A percentile compares a stretch with the other conserved stretches of the same genome.
Evolutionary conservation across 306 rosid species (phyloP).

Genomic region (Prunus mira): DNA sequence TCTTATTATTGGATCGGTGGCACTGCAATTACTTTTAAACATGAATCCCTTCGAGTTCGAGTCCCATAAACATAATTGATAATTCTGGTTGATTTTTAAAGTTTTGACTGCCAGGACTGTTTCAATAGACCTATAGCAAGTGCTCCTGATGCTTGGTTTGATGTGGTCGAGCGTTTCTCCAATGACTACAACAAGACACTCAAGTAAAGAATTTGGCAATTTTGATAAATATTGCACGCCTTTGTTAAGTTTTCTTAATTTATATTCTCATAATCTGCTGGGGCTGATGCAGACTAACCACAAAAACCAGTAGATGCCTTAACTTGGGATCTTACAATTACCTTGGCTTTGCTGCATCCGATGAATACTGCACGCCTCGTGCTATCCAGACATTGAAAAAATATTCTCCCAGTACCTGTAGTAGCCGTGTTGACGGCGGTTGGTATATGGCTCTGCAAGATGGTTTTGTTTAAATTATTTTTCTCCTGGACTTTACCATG

Average conservation of each 20-base stretch:
- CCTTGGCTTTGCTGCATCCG: constrained; percentile 92
- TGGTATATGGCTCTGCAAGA: neutral
- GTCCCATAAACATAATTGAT: neutral
- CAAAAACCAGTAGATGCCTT: constrained; percentile 61
- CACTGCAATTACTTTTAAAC: neutral
- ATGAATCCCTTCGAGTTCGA: neutral
- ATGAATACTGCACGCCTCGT: constrained; percentile 91
- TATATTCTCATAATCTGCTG: neutral
- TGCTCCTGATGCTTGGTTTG: constrained; percentile 98
- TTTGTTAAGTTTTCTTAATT: neutral
- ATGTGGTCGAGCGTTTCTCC: constrained; percentile 91
- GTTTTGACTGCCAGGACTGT: constrained; percentile 58
- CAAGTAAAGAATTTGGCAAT: constrained; percentile 32
- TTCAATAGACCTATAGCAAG: constrained; percentile 91
- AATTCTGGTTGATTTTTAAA: neutral
- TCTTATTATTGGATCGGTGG: neutral
- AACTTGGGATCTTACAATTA: constrained; percentile 94
- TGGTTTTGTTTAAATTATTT: neutral
- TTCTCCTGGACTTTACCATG: neutral
- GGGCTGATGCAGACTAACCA: constrained; percentile 56
- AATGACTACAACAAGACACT: constrained; percentile 88
- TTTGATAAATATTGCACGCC: neutral
- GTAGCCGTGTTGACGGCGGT: constrained; percentile 89
- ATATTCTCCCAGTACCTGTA: constrained; percentile 87
- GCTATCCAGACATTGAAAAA: constrained; percentile 61